Percentiles rank a stretch among this genome's conserved stretches.
Conservation (phyloP, 495 filamentous ascomycete genomes). For the Lasiosphaeris hirsuta region DNA sequence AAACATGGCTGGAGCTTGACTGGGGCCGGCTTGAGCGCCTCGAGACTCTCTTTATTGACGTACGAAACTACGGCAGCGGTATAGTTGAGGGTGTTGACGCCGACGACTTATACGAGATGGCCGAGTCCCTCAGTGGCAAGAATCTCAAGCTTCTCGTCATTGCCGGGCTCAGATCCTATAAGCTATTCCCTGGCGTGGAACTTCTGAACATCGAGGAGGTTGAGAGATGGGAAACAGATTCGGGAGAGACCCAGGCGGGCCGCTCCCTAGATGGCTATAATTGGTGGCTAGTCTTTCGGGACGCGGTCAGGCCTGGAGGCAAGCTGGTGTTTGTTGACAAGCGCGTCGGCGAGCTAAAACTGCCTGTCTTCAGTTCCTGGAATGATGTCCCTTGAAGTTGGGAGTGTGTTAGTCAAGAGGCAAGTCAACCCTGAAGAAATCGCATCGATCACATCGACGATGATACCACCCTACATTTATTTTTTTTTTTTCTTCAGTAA, state of each 20-base stretch:
- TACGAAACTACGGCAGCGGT: conserved; percentile 4
- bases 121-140: conserved; percentile 3
- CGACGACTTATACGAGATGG: conserved; percentile 2
- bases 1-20: conserved; percentile 7
- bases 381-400: neutral
- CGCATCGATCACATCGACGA: no score
- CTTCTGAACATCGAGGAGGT: conserved; percentile 4
- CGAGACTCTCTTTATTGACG: conserved; percentile 21
- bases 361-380: neutral
- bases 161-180: conserved; percentile 16
- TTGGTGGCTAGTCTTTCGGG: conserved; percentile 15
- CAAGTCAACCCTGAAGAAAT: neutral
- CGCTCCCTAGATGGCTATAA: neutral
- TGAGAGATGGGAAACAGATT: neutral
- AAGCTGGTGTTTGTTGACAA: conserved; percentile 19
- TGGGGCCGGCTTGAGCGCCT: conserved; percentile 10
- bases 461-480: neutral
- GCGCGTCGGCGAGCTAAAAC: neutral
- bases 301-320: conserved; percentile 20
- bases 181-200: neutral
- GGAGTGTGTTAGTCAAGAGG: neutral
- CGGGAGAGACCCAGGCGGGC: neutral
- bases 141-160: conserved; percentile 15
- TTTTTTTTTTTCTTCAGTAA: no score
- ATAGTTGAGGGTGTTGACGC: neutral